phyloP scores from a whole-genome alignment of 2,329 filamentous ascomycete genomes.

The Fusarium oligoseptatum region DNA sequence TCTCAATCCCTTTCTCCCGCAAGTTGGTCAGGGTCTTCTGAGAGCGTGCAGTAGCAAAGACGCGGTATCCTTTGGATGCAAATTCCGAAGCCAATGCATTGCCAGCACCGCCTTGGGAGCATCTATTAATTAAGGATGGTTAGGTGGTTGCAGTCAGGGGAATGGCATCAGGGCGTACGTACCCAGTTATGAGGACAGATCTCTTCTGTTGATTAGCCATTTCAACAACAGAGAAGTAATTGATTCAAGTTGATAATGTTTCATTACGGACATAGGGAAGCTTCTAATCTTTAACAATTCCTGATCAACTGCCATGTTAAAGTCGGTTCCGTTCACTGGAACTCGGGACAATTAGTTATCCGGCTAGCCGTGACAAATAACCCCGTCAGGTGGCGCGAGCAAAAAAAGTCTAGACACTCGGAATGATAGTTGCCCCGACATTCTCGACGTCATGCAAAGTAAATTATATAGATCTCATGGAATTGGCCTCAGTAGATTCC shows the following conservation, averaged over 20 bases:
- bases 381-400: background rate
- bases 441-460: background rate
- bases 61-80: conserved; percentile 10
- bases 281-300: background rate
- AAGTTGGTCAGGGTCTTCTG: background rate
- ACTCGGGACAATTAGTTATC: background rate
- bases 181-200: conserved; percentile 8
- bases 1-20: conserved; percentile 19
- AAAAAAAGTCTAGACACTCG: background rate
- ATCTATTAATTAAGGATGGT: background rate
- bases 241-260: background rate
- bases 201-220: background rate
- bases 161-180: background rate
- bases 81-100: conserved; percentile 19
- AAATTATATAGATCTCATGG: background rate
- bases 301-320: background rate
- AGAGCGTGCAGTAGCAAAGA: conserved; percentile 20
- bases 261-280: background rate
- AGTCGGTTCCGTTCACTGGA: background rate
- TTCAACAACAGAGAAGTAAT: background rate
- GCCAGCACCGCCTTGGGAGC: conserved; percentile 12
- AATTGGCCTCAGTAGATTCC: background rate
- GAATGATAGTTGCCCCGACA: background rate
- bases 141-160: background rate
- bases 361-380: background rate